These are phyloP conservation scores for Xylaria sp. DNA, from an alignment of 2,329 filamentous ascomycete species.

Conservation along the genomic window DNA sequence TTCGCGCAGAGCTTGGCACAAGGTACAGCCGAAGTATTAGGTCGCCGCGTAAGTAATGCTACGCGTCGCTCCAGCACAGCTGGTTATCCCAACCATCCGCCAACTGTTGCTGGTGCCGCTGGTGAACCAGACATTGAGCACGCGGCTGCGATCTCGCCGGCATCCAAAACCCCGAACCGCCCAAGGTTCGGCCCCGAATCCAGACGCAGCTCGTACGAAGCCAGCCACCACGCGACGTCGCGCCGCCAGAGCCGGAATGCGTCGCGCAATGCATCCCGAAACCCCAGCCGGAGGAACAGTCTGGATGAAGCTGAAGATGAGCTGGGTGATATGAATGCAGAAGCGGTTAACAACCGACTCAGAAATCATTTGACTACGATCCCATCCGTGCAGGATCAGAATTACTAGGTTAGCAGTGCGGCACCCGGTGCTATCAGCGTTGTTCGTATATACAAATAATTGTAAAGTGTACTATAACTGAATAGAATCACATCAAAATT, in stretches of 20 bases:
- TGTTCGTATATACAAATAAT: too few relatives aligned
- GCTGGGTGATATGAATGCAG: too few relatives aligned
- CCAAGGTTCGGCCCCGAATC: constrained; percentile 30
- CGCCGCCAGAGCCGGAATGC: constrained; percentile 34
- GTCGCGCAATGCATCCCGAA: constrained; percentile 30
- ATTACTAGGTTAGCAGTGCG: too few relatives aligned
- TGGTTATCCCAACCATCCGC: too few relatives aligned
- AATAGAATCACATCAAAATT: too few relatives aligned
- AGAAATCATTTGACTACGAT: too few relatives aligned
- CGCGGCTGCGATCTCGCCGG: neutral
- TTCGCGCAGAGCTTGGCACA: constrained; percentile 66
- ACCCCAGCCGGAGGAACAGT: constrained; percentile 34
- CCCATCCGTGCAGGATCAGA: too few relatives aligned
- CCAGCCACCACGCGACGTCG: constrained; percentile 35
- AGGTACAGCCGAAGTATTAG: constrained; percentile 34
- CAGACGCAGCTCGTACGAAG: constrained; percentile 37
- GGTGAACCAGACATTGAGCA: neutral
- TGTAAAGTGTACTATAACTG: too few relatives aligned
- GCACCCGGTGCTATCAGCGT: too few relatives aligned
- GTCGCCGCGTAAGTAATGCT: constrained; percentile 27
- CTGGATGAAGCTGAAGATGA: neutral
- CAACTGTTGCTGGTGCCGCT: constrained; percentile 12
- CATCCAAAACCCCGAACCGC: neutral
- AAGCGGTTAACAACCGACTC: too few relatives aligned
- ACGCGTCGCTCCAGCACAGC: constrained; percentile 25